A percentile compares a stretch with the other conserved stretches of the same genome.
phyloP scores from a whole-genome alignment of 2,329 filamentous ascomycete species.

The Parastagonospora nodorum region DNA sequence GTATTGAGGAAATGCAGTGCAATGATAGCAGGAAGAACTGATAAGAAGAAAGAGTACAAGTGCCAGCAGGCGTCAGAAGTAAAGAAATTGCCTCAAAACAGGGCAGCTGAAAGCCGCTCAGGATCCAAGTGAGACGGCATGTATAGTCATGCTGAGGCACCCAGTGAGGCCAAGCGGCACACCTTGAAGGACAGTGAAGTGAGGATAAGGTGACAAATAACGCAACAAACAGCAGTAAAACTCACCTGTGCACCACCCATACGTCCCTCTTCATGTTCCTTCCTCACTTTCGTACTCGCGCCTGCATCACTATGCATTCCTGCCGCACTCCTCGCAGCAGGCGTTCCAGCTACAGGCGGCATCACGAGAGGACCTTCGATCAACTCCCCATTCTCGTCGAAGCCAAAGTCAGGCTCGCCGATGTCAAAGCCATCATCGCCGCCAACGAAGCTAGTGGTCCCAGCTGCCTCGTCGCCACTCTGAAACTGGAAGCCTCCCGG shows the following conservation, averaged over 20 bases:
- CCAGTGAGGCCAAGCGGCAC: not conserved
- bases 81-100: not conserved
- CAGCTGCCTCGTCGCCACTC: conserved; percentile 48
- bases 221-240: conserved; percentile 16
- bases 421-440: conserved; percentile 47
- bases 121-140: conserved; percentile 3
- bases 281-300: conserved; percentile 48
- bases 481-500: conserved; percentile 48
- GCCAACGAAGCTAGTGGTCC: conserved; percentile 29
- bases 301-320: conserved; percentile 36
- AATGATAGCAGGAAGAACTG: not conserved
- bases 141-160: conserved; percentile 1
- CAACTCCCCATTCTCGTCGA: conserved; percentile 66
- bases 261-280: conserved; percentile 50
- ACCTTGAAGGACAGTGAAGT: not conserved
- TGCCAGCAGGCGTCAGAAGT: not conserved
- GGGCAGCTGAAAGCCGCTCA: not conserved
- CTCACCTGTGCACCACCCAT: conserved; percentile 44
- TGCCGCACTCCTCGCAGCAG: conserved; percentile 10
- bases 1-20: not conserved
- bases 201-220: conserved; percentile 2
- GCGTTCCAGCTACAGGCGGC: conserved; percentile 16
- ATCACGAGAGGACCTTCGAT: conserved; percentile 49
- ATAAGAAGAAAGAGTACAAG: not conserved
- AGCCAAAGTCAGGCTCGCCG: conserved; percentile 61